Conservation (phyloP, 2,329 filamentous ascomycete species). For the Colletotrichum sp. region DNA sequence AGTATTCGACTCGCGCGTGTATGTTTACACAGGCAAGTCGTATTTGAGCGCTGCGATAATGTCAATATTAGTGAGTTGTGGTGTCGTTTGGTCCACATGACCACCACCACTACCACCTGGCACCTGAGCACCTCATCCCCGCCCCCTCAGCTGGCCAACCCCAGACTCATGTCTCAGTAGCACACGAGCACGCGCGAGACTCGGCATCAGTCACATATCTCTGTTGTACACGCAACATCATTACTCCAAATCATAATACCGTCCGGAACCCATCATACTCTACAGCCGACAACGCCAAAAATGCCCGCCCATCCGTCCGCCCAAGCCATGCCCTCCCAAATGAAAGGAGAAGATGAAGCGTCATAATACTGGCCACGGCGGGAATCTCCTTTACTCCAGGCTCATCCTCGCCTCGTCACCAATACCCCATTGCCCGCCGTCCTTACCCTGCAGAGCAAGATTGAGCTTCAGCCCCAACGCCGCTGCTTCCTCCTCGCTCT, state of each 20-base stretch:
- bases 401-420: slow-evolving; percentile 87
- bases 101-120: not conserved
- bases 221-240: not conserved
- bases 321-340: not conserved
- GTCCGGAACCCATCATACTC: not conserved
- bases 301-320: not conserved
- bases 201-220: not conserved
- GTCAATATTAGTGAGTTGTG: not conserved
- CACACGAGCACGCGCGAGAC: not conserved
- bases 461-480: slow-evolving; percentile 49
- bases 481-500: slow-evolving; percentile 47
- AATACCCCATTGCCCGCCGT: slow-evolving; percentile 73
- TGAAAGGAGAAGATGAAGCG: not conserved
- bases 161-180: not conserved
- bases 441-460: slow-evolving; percentile 59
- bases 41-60: not conserved
- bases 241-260: not conserved
- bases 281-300: slow-evolving; percentile 13
- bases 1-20: not conserved
- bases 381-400: slow-evolving; percentile 61
- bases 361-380: not conserved
- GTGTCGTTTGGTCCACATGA: not conserved
- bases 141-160: not conserved
- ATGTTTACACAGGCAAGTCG: not conserved
- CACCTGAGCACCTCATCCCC: not conserved